These are phyloP conservation scores for Purpureocillium lavendulum DNA, from an alignment of 2,329 filamentous ascomycete species.

Conservation along the genomic window DNA sequence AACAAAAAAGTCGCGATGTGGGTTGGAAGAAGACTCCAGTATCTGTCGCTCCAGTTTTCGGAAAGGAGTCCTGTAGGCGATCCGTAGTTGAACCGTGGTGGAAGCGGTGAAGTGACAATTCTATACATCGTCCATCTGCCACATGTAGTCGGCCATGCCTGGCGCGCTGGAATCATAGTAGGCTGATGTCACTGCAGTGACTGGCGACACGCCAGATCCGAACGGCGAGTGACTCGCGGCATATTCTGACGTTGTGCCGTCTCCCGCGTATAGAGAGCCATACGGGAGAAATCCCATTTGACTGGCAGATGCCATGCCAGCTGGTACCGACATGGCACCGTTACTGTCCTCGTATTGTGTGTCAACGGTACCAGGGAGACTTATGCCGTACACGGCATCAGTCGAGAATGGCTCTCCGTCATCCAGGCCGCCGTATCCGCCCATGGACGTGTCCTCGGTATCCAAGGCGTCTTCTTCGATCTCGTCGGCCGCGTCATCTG, in stretches of 20 bases:
- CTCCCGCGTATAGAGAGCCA: neutral
- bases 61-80: too few relatives aligned
- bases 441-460: too few relatives aligned
- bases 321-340: neutral
- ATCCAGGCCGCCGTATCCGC: too few relatives aligned
- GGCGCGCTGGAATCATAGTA: neutral
- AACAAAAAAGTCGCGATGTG: too few relatives aligned
- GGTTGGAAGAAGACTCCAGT: too few relatives aligned
- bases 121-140: conserved; percentile 3
- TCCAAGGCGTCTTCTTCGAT: conserved; percentile 15
- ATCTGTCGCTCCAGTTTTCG: too few relatives aligned
- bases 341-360: neutral
- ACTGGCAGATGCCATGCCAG: neutral
- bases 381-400: neutral
- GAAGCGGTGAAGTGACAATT: too few relatives aligned
- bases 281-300: neutral
- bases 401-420: too few relatives aligned
- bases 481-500: conserved; percentile 21
- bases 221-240: neutral
- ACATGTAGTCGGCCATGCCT: conserved; percentile 1
- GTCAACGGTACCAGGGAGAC: neutral
- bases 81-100: too few relatives aligned
- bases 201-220: neutral
- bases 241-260: conserved; percentile 1
- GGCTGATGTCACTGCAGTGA: neutral